These are phyloP conservation scores for Letharia columbiana DNA, from an alignment of 495 filamentous ascomycete species.

Conservation along the genomic window DNA sequence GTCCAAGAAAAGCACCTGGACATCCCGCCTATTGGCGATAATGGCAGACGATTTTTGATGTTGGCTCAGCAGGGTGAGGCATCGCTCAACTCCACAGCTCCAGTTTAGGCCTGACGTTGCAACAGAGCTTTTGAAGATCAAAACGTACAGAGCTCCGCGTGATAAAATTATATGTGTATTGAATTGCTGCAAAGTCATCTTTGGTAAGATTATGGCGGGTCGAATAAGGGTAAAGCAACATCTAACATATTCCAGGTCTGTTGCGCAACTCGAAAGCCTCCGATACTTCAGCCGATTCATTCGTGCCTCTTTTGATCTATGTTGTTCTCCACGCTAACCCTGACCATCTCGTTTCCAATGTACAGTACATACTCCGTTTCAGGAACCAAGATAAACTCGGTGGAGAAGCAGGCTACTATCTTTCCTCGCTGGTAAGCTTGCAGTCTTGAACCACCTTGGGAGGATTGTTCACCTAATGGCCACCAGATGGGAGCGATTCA, in stretches of 20 bases:
- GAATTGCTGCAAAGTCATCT: slow-evolving; percentile 99
- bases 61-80: slow-evolving; percentile 76
- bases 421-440: slow-evolving; percentile 78
- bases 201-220: slow-evolving; percentile 49
- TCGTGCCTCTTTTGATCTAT: slow-evolving; percentile 92
- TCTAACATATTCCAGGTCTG: slow-evolving; percentile 48
- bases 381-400: slow-evolving; percentile 94
- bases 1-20: slow-evolving; percentile 89
- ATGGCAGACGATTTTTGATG: slow-evolving; percentile 75
- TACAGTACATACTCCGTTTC: slow-evolving; percentile 96
- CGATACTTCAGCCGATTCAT: slow-evolving; percentile 91
- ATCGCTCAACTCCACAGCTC: background rate
- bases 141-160: slow-evolving; percentile 85
- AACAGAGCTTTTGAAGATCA: slow-evolving; percentile 85
- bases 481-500: slow-evolving; percentile 83
- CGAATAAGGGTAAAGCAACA: background rate
- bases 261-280: slow-evolving; percentile 76
- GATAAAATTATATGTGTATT: slow-evolving; percentile 98
- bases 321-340: slow-evolving; percentile 92
- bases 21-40: slow-evolving; percentile 75
- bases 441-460: background rate
- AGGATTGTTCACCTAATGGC: slow-evolving; percentile 12
- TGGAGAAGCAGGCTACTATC: slow-evolving; percentile 94
- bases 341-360: slow-evolving; percentile 90
- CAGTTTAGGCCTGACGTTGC: slow-evolving; percentile 27